A percentile compares a stretch with the other conserved stretches of the same genome.
Evolutionary conservation across 176 grass and related monocot species (phyloP).

Genomic region (Panicum miliaceum): DNA sequence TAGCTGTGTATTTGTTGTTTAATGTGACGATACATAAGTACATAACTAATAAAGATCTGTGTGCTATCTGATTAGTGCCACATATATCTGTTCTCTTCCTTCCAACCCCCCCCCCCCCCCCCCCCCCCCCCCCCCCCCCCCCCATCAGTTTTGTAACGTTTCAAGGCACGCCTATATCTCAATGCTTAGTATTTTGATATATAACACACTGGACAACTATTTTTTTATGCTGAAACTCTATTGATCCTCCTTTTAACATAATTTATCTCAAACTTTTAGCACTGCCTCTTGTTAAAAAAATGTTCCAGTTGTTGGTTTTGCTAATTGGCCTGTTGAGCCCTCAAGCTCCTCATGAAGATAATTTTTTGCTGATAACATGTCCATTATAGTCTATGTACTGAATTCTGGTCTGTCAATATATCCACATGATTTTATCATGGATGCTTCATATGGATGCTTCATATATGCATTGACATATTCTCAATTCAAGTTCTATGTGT

Average conservation of each 20-base stretch:
- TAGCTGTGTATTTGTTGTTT: neutral
- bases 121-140: neutral
- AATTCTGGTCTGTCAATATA: conserved; percentile 12
- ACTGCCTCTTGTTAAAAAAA: conserved; percentile 34
- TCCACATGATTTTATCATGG: conserved; percentile 10
- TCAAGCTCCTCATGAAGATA: neutral
- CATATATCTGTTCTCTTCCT: conserved; percentile 35
- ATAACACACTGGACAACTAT: neutral
- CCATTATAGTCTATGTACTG: neutral
- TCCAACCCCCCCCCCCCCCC: conserved; percentile 5
- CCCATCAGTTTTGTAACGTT: conserved; percentile 18
- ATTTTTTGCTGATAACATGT: neutral
- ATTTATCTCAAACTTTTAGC: conserved; percentile 5
- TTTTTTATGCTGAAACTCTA: neutral
- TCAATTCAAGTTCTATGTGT: conserved; percentile 13
- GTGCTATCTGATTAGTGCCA: conserved; percentile 8
- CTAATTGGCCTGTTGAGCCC: conserved; percentile 18
- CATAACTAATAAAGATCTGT: conserved; percentile 9
- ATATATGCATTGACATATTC: neutral
- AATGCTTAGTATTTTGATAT: conserved; percentile 23
- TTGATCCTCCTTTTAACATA: conserved; percentile 7
- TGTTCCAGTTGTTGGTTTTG: conserved; percentile 11
- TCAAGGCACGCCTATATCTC: conserved; percentile 13
- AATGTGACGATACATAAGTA: conserved; percentile 24
- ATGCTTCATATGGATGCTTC: neutral